These are phyloP conservation scores for Mycena kentingensis DNA, from an alignment of 768 basidiomycete species.

Conservation along the genomic window DNA sequence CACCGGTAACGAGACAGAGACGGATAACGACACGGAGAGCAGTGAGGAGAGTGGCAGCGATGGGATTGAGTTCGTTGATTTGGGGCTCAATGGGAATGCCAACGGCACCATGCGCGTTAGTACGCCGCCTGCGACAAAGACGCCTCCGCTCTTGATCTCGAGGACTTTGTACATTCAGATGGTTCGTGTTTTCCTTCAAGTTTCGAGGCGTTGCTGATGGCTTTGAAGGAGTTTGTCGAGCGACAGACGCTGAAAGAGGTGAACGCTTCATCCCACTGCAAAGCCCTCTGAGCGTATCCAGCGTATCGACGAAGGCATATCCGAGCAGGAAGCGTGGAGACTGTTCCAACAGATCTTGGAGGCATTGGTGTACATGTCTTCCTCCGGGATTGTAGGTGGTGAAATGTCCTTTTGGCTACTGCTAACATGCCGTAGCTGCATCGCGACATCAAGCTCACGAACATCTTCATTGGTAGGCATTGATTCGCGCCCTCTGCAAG, in stretches of 20 bases:
- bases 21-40: constrained; percentile 15
- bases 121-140: neutral
- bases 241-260: constrained; percentile 89
- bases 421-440: constrained; percentile 49
- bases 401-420: neutral
- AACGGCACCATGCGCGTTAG: neutral
- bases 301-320: constrained; percentile 78
- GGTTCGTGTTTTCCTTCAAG: constrained; percentile 45
- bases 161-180: constrained; percentile 93
- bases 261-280: constrained; percentile 3
- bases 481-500: neutral
- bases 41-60: constrained; percentile 49
- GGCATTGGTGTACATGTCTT: constrained; percentile 87
- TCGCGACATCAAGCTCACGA: constrained; percentile 89
- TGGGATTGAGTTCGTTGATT: neutral
- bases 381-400: constrained; percentile 73
- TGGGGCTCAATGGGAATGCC: neutral
- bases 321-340: constrained; percentile 86
- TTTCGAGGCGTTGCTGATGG: constrained; percentile 1
- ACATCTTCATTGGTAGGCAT: constrained; percentile 87
- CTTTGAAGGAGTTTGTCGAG: constrained; percentile 79
- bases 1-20: neutral
- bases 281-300: constrained; percentile 28
- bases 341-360: constrained; percentile 89
- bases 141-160: constrained; percentile 35